phyloP scores from a whole-genome alignment of 2,329 filamentous ascomycete species.

The Hymenoscyphus linearis region DNA sequence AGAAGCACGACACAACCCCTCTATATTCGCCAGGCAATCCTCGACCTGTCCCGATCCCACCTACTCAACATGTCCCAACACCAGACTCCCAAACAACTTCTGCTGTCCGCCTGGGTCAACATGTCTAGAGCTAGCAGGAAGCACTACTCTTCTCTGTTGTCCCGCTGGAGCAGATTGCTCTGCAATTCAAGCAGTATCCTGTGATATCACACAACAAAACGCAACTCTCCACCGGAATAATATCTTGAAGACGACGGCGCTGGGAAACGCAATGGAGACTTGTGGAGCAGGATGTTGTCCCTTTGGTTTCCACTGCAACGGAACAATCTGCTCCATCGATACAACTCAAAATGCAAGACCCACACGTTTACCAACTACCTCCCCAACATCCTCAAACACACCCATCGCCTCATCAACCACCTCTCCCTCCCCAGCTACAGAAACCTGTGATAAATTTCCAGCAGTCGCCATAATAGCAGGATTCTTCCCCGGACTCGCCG shows the following conservation, averaged over 20 bases:
- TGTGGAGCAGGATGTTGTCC: slow-evolving; percentile 65
- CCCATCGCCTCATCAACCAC: slow-evolving; percentile 22
- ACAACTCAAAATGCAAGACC: slow-evolving; percentile 40
- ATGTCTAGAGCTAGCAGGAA: slow-evolving; percentile 58
- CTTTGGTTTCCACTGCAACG: slow-evolving; percentile 61
- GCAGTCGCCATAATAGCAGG: slow-evolving; percentile 23
- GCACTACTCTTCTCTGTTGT: slow-evolving; percentile 67
- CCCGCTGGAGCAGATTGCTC: slow-evolving; percentile 52
- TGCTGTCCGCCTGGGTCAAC: slow-evolving; percentile 53
- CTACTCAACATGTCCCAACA: slow-evolving; percentile 46
- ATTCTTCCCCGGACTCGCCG: slow-evolving; percentile 40
- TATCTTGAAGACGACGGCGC: slow-evolving; percentile 60
- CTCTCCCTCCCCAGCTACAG: slow-evolving; percentile 22
- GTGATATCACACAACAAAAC: slow-evolving; percentile 58
- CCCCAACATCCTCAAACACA: slow-evolving; percentile 12
- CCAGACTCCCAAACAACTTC: slow-evolving; percentile 55
- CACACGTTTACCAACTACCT: slow-evolving; percentile 22
- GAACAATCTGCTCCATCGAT: slow-evolving; percentile 45
- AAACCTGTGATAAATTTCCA: slow-evolving; percentile 25
- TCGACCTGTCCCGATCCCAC: slow-evolving; percentile 46
- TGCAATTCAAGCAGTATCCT: slow-evolving; percentile 59
- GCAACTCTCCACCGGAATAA: slow-evolving; percentile 49
- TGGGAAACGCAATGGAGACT: slow-evolving; percentile 47
- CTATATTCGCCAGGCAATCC: slow-evolving; percentile 40
- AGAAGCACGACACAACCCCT: slow-evolving; percentile 36